phyloP scores from a whole-genome alignment of 257 asterid species.

The Solanum rostratum region DNA sequence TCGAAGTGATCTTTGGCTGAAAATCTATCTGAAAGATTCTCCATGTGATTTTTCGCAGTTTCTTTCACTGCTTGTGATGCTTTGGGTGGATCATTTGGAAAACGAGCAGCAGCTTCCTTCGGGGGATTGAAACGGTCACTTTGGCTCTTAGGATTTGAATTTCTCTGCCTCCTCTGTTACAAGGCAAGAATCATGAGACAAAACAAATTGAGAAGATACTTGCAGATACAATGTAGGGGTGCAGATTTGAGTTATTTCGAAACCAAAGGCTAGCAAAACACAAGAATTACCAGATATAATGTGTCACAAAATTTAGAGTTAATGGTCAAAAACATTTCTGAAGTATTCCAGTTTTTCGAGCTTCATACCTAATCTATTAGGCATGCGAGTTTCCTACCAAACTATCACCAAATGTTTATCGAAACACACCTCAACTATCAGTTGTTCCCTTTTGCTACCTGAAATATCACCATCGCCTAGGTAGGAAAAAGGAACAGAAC shows the following conservation, averaged over 20 bases:
- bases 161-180: slow-evolving; percentile 46
- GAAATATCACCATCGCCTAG: too few species aligned
- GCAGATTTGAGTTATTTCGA: background rate
- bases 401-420: too few species aligned
- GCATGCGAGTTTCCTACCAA: too few species aligned
- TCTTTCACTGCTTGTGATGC: slow-evolving; percentile 20
- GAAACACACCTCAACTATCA: too few species aligned
- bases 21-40: slow-evolving; percentile 19
- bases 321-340: too few species aligned
- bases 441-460: too few species aligned
- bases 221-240: background rate
- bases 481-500: too few species aligned
- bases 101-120: slow-evolving; percentile 27
- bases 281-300: background rate
- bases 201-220: background rate
- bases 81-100: slow-evolving; percentile 24
- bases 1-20: slow-evolving; percentile 18
- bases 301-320: too few species aligned
- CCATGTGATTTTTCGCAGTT: slow-evolving; percentile 18
- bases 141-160: slow-evolving; percentile 24
- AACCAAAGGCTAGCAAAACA: background rate
- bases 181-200: background rate
- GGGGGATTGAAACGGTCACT: slow-evolving; percentile 25
- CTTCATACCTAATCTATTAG: too few species aligned
- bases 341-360: too few species aligned